A percentile compares a stretch with the other conserved stretches of the same genome.
Conservation (phyloP, 1,139 yeast genomes). For the Nadsonia starkeyi-henricii region DNA sequence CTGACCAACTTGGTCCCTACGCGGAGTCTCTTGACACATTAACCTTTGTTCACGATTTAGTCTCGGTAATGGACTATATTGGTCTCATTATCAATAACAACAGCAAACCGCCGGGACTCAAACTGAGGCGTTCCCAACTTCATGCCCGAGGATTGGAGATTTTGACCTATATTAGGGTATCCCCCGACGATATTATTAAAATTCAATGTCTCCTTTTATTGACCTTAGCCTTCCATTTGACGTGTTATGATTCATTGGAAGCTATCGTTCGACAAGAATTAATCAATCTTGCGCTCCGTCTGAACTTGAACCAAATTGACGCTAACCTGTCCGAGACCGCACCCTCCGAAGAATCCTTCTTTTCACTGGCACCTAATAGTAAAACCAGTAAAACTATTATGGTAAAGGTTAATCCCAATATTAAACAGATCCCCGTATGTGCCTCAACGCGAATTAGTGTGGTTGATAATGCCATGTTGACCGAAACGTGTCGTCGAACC, state of each 20-base stretch:
- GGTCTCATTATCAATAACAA: neutral
- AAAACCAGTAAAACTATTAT: too few species aligned
- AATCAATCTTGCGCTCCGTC: neutral
- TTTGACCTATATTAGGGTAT: neutral
- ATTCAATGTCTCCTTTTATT: neutral
- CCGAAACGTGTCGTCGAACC: neutral
- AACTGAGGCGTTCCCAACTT: neutral
- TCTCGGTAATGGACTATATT: neutral
- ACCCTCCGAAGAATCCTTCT: neutral
- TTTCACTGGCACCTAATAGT: too few species aligned
- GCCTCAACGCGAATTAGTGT: neutral
- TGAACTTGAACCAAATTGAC: neutral
- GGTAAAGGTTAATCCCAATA: too few species aligned
- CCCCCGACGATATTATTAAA: neutral
- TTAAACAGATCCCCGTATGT: neutral
- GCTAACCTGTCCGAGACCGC: neutral
- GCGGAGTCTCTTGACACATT: neutral
- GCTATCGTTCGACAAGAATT: neutral
- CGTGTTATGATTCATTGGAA: neutral
- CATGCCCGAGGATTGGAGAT: neutral
- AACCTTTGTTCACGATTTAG: neutral
- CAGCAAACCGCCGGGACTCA: neutral
- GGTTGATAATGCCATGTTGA: neutral
- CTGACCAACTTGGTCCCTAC: neutral
- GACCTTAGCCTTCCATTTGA: neutral